Evolutionary conservation across 805 yeast genomes (phyloP).

Genomic region (Starmerella davenportii): DNA sequence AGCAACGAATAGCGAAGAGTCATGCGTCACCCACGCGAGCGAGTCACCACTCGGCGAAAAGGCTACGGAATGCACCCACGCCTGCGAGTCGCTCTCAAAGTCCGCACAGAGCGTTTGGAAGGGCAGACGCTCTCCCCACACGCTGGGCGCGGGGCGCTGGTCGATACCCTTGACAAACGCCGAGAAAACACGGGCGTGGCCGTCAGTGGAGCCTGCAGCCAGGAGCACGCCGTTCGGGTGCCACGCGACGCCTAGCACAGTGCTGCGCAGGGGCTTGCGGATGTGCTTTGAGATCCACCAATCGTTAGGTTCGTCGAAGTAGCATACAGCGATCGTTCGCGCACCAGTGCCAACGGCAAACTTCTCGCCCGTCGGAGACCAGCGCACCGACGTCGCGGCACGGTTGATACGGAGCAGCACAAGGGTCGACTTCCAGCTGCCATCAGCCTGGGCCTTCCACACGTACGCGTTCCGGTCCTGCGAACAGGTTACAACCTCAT

Average conservation of each 20-base stretch:
- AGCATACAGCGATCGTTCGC: conserved; percentile 84
- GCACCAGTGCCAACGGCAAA: conserved; percentile 97
- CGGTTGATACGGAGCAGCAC: conserved; percentile 83
- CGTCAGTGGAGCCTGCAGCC: conserved; percentile 85
- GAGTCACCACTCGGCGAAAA: conserved; percentile 68
- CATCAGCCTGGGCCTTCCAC: conserved; percentile 61
- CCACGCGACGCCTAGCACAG: conserved; percentile 73
- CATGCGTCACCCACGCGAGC: conserved; percentile 71
- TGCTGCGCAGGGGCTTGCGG: conserved; percentile 82
- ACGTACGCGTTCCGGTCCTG: conserved; percentile 96
- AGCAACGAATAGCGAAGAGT: conserved; percentile 62
- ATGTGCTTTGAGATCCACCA: conserved; percentile 99
- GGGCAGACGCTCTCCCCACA: conserved; percentile 92
- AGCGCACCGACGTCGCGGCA: conserved; percentile 83
- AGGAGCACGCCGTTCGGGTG: conserved; percentile 80
- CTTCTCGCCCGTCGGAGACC: conserved; percentile 92
- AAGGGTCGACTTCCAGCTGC: conserved; percentile 64
- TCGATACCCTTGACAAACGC: conserved; percentile 82
- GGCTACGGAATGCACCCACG: conserved; percentile 83
- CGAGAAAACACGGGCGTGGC: conserved; percentile 76
- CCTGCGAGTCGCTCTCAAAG: conserved; percentile 46
- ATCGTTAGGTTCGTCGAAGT: conserved; percentile 86
- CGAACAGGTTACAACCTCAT: conserved; percentile 87
- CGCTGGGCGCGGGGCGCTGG: conserved; percentile 55
- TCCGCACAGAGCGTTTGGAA: conserved; percentile 84